Conservation (phyloP, 73 alveolate genomes). For the Paramecium bursaria region DNA sequence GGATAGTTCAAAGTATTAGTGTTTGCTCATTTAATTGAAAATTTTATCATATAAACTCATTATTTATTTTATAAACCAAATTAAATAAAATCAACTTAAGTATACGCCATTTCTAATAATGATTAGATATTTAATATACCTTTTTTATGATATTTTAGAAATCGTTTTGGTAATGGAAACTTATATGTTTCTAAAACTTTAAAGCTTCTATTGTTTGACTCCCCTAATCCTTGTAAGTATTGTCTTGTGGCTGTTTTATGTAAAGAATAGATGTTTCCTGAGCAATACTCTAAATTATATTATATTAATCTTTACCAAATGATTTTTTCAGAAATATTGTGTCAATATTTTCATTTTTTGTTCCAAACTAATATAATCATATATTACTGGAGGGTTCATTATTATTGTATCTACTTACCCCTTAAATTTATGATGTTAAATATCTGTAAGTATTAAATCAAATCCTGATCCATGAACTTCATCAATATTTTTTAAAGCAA, state of each 20-base stretch:
- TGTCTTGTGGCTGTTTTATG: constrained; percentile 66
- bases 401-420: constrained; percentile 56
- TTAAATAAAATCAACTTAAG: constrained; percentile 66
- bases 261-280: constrained; percentile 64
- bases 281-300: not conserved
- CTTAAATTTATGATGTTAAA: constrained; percentile 50
- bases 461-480: constrained; percentile 50
- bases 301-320: not conserved
- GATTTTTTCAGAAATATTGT: constrained; percentile 63
- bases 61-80: too few relatives aligned
- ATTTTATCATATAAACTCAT: too few relatives aligned
- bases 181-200: constrained; percentile 44
- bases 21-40: too few relatives aligned
- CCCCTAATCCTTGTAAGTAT: constrained; percentile 53
- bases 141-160: constrained; percentile 65
- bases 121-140: not conserved
- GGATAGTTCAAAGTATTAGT: too few relatives aligned
- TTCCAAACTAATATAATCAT: constrained; percentile 26
- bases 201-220: constrained; percentile 33
- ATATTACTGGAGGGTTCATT: constrained; percentile 66
- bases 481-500: constrained; percentile 56
- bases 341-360: constrained; percentile 65
- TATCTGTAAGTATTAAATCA: constrained; percentile 56
- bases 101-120: constrained; percentile 54
- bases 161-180: constrained; percentile 67